Conservation (phyloP, 2,329 filamentous ascomycete species). For the Penicillium sp. region DNA sequence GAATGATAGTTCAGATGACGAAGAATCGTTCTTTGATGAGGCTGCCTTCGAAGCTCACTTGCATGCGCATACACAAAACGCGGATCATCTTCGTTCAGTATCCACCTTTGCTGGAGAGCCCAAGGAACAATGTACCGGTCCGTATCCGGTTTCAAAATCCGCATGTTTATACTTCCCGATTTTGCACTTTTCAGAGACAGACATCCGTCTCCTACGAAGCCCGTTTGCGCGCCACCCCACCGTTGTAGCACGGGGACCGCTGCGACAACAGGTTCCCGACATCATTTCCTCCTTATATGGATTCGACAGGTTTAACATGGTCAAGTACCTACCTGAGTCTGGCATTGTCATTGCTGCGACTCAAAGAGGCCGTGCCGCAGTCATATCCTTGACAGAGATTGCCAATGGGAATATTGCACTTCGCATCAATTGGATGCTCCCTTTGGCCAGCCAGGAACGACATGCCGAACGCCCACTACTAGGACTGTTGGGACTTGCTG, state of each 20-base stretch:
- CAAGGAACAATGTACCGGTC: neutral
- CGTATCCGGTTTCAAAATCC: neutral
- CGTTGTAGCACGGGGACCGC: conserved; percentile 21
- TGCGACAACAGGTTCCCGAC: conserved; percentile 7
- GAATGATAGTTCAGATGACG: neutral
- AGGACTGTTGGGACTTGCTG: conserved; percentile 53
- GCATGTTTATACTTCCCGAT: conserved; percentile 29
- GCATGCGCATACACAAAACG: neutral
- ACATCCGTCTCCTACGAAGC: conserved; percentile 35
- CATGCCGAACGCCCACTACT: conserved; percentile 39
- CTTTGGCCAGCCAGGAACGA: conserved; percentile 48
- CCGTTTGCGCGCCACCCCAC: conserved; percentile 28
- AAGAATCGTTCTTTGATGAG: neutral
- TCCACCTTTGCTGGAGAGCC: neutral
- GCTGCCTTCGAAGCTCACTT: neutral
- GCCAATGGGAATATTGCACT: conserved; percentile 41
- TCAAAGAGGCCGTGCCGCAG: conserved; percentile 53
- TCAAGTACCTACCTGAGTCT: conserved; percentile 55
- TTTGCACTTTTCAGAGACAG: conserved; percentile 38
- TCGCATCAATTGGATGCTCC: conserved; percentile 55
- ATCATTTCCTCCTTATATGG: neutral
- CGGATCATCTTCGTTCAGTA: neutral
- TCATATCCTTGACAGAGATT: conserved; percentile 50
- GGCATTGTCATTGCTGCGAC: conserved; percentile 56
- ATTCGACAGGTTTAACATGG: conserved; percentile 55